A percentile compares a stretch with the other conserved stretches of the same genome.
phyloP scores from a whole-genome alignment of 306 rosid genomes.

The Senna tora region DNA sequence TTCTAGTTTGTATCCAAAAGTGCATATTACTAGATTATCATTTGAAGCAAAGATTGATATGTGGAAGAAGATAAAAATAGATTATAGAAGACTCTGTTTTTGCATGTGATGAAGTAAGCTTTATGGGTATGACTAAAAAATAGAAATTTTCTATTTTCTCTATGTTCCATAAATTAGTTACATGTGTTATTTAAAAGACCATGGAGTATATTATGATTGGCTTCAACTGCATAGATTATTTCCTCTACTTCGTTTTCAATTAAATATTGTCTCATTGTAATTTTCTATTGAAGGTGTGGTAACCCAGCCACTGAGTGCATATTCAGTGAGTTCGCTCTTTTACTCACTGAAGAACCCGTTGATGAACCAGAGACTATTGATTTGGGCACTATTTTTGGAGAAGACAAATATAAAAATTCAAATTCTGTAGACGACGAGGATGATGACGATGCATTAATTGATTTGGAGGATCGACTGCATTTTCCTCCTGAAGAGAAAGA shows the following conservation, averaged over 20 bases:
- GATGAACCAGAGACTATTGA: conserved; percentile 68
- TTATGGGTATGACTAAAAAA: neutral
- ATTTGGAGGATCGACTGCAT: conserved; percentile 71
- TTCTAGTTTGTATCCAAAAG: neutral
- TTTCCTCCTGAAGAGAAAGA: conserved; percentile 70
- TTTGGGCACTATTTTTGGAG: conserved; percentile 64
- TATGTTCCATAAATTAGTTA: neutral
- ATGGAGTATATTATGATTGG: conserved; percentile 11
- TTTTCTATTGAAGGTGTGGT: conserved; percentile 67
- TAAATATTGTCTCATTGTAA: conserved; percentile 33
- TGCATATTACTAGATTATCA: conserved; percentile 4
- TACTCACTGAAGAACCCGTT: conserved; percentile 70
- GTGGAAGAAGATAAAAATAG: conserved; percentile 9
- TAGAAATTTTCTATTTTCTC: neutral
- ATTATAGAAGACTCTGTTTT: neutral
- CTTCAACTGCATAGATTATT: conserved; percentile 4
- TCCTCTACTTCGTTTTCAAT: conserved; percentile 14
- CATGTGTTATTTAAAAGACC: neutral
- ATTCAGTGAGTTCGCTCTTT: conserved; percentile 75
- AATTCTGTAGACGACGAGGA: conserved; percentile 43
- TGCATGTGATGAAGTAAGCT: neutral
- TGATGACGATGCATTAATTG: conserved; percentile 56
- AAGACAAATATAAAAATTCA: conserved; percentile 40
- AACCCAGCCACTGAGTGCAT: conserved; percentile 67
- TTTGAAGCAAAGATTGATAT: neutral